Evolutionary conservation across 2,329 filamentous ascomycete species (phyloP), one percentile per base, ranked within the genome.

Genomic region (Xylaria sp.): DNA sequence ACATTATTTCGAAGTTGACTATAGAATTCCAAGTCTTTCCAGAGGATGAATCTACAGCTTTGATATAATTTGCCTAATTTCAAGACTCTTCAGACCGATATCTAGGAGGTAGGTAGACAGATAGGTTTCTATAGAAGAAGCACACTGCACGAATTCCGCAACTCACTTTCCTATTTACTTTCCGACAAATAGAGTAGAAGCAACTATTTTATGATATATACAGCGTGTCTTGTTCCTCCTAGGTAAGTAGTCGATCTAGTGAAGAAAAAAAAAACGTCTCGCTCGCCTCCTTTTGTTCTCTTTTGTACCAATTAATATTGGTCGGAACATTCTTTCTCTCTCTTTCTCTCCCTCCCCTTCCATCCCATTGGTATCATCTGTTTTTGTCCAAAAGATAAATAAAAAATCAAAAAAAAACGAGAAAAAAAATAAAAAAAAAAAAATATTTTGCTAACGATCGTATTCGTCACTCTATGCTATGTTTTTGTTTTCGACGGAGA

Each of bases 141-240:
- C 23, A 6, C 42, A n/a, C 42, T 46, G 11, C 9, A n/a, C 42
- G 3, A 1, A n/a, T n/a, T 46, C 42, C 42, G n/a, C 42, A 57
- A 30, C 42, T 23, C 23, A 16, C 47, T 4, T 53, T 30, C 52
- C 39, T 58, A 56, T 58, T 19, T 51, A 47, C 49, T 48, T 30
- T 5, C 18, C 18, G 30, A 35, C 30, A 48, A 49, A n/a, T 59
- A 62, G 55, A 47, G 11, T 48, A 10, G 52, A n/a, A 39, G 11
- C 51, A 16, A 60, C 57, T 35, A 57, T 57, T 44, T 48, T 30
- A 30, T 30, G 23, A 30, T 56, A 59, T 63, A 59, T 63, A 61
- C 58, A 57, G 49, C 37, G 30, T 52, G 5, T 11, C 13, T 6
- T 5, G 3, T 46, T 46, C 10, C 42, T 46, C 42, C 42, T n/a